A percentile compares a stretch with the other conserved stretches of the same genome.
Evolutionary conservation across 2,329 filamentous ascomycete genomes (phyloP).

Genomic region (Ascochyta fabae): DNA sequence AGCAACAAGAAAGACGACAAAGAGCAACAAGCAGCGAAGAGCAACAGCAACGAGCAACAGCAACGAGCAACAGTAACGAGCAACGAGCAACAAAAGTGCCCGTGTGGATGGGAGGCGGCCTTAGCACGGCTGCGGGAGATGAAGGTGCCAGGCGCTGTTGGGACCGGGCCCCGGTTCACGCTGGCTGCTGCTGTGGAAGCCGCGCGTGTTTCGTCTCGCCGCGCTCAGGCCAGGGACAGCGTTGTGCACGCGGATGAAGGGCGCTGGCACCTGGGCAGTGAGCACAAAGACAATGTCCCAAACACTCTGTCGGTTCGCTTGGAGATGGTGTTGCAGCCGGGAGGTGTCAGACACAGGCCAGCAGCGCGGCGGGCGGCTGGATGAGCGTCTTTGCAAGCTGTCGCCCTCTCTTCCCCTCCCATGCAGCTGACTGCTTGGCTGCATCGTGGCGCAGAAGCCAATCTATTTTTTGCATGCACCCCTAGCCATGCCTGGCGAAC

Average conservation of each 20-base stretch:
- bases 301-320: slow-evolving; percentile 9
- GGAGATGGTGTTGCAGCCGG: slow-evolving; percentile 15
- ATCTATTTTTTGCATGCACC: slow-evolving; percentile 19
- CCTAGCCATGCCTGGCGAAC: slow-evolving; percentile 13
- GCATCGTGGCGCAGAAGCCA: slow-evolving; percentile 17
- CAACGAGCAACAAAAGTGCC: background rate
- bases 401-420: slow-evolving; percentile 4
- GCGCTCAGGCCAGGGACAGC: slow-evolving; percentile 11
- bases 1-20: slow-evolving; percentile 7
- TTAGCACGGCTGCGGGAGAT: slow-evolving; percentile 16
- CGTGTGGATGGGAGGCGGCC: slow-evolving; percentile 15
- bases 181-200: slow-evolving; percentile 8
- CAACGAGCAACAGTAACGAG: too few relatives aligned
- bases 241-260: slow-evolving; percentile 15
- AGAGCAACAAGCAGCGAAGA: background rate
- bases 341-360: slow-evolving; percentile 12
- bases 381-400: slow-evolving; percentile 11
- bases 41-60: too few relatives aligned
- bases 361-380: slow-evolving; percentile 13
- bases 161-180: slow-evolving; percentile 12
- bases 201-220: slow-evolving; percentile 21
- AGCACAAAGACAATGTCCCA: slow-evolving; percentile 8
- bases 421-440: slow-evolving; percentile 21
- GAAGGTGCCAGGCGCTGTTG: slow-evolving; percentile 16
- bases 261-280: background rate